Base-by-base conservation (phyloP, 1,284 basidiomycete genomes). In the Malassezia yamatoensis region DNA sequence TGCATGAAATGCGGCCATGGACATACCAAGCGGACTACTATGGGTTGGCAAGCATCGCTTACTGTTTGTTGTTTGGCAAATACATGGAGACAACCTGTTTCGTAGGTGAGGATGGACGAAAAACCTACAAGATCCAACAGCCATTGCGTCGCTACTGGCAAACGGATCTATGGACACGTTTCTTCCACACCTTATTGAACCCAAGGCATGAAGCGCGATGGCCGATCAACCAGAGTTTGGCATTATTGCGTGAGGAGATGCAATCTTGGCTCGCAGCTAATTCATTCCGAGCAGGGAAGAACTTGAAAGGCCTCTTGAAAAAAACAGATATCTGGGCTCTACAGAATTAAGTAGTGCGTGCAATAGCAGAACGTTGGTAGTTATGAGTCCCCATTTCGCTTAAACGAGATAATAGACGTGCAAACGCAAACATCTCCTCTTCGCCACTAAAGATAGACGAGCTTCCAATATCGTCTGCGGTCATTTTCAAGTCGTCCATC, bases 141-240 rank as follows among this genome's bases (percentile, higher is more conserved):
- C 82, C 86, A 18, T 80, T 96, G 66, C 93, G 90, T 76, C 80
- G 94, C 62, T 99, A 98, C 77, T 96, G 94, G 89, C 91, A 98
- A 77, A 81, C 79, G 38, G 85, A 87, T 15, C 76, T 96, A 16
- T 94, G 94, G 90, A 84, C 78, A 35, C 76, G 80, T 49, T 74
- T 96, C 39, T 98, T 99, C 72, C 86, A 93, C 62, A 64, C 85
- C 29, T 77, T 96, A 56, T 82, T 99, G 54, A 96, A 96, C 75
- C 63, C 70, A 6, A 37, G 42, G 37, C 13, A 70, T 78, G 81
- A 83, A 48, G 80, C 81, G 10, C 70, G 78, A 24, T 73, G 90
- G 47, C 89, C 90, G 0, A 78, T 93, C 36, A 82, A 81, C 38
- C 79, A 82, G 40, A 83, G 86, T 74, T 75, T 96, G 41, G 79